Percentiles rank a stretch among this genome's conserved stretches.
These are phyloP conservation scores for Penicillium chermesinum DNA, from an alignment of 495 filamentous ascomycete species.

Conservation along the genomic window DNA sequence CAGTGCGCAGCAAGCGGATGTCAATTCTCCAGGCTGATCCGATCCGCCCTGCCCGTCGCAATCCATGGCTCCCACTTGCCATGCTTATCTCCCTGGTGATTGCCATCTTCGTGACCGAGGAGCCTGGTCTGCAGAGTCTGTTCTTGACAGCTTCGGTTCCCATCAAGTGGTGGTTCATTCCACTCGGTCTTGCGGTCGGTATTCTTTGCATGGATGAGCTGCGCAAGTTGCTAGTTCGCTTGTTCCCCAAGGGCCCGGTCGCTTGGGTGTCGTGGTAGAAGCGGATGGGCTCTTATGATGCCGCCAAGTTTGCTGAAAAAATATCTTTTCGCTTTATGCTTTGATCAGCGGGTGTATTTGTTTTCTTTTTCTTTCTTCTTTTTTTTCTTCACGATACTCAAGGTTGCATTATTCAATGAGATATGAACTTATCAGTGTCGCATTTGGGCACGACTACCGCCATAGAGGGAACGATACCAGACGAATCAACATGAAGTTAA, in stretches of 20 bases:
- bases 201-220: slow-evolving; percentile 48
- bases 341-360: no score
- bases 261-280: slow-evolving; percentile 44
- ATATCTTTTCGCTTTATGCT: background rate
- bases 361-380: no score
- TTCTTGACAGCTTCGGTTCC: slow-evolving; percentile 46
- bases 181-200: slow-evolving; percentile 43
- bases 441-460: no score
- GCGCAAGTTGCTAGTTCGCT: slow-evolving; percentile 40
- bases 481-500: no score
- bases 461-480: no score
- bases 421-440: no score
- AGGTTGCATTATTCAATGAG: no score
- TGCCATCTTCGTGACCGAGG: slow-evolving; percentile 49
- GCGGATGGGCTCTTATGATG: background rate
- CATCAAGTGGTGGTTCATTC: slow-evolving; percentile 48
- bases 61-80: slow-evolving; percentile 44
- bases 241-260: slow-evolving; percentile 37
- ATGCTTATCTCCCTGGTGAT: slow-evolving; percentile 43
- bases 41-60: slow-evolving; percentile 41
- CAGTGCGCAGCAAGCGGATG: slow-evolving; percentile 46
- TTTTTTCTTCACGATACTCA: no score
- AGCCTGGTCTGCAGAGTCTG: slow-evolving; percentile 41
- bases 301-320: background rate
- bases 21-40: slow-evolving; percentile 49